Base-by-base conservation (phyloP, 768 basidiomycete species). In the Leccinum incarnatum region DNA sequence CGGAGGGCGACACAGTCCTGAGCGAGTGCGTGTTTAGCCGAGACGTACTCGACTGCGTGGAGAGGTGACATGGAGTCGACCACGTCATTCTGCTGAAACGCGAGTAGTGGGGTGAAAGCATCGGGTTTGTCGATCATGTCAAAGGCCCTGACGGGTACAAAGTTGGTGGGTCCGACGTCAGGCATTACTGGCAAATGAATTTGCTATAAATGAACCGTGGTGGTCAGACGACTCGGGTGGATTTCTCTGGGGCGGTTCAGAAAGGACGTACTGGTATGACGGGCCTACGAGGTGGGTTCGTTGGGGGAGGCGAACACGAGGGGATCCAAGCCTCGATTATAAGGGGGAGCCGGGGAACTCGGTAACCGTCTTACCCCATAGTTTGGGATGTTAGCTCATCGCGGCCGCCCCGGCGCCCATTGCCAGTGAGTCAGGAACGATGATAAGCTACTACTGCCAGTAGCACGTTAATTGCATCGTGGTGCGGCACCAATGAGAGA, bases 31-130 rank as follows among this genome's bases (percentile, higher is more conserved):
- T 58, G 29, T 30, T 62, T 55, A n/a, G 67, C 62, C 14, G 58
- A 69, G 51, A 29, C 11, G 14, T 58, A 61, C 52, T 69, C 68
- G 59, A 58, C 58, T 30, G 51, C 4, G 37, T 56, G 62, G 12
- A 69, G 67, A n/a, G 59, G 42, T 21, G 60, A 66, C 59, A 69
- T 59, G 5, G 68, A 69, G 51, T 69, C 62, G 45, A 69, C 68
- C 49, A 64, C 25, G 40, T 54, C 36, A 9, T 54, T 45, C 37
- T 9, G 9, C 52, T 62, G 60, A 46, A 36, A 45, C 27, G 58
- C 62, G 36, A 54, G 42, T 4, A 19, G 32, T 2, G 25, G 15
- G 27, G 15, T 36, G 5, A 37, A 14, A n/a, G 8, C 17, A 40
- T 58, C 48, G 2, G 7, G 42, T 56, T 51, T 15, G 25, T 59